Conservation (phyloP, 2,329 filamentous ascomycete genomes). For the Arthrobotrys sphaeroides region DNA sequence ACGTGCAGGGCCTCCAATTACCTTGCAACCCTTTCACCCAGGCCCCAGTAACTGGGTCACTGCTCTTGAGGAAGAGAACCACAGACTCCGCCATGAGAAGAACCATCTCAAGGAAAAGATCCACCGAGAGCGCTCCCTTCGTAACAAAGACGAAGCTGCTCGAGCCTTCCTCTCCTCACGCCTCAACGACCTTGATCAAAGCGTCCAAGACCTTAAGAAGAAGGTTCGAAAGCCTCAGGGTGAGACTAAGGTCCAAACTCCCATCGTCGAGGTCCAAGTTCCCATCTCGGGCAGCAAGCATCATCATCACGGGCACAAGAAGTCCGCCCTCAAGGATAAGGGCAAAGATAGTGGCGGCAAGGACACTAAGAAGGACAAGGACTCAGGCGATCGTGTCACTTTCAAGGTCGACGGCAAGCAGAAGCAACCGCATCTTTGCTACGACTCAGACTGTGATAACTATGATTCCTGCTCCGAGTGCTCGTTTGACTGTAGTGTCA, state of each 20-base stretch:
- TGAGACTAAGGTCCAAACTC: neutral
- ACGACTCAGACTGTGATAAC: conserved; percentile 34
- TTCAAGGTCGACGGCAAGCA: conserved; percentile 25
- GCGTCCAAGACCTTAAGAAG: conserved; percentile 38
- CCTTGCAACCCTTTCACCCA: conserved; percentile 12
- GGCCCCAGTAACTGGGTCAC: neutral
- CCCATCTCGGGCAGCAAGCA: conserved; percentile 1
- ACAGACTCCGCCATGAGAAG: conserved; percentile 29
- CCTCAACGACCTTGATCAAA: conserved; percentile 21
- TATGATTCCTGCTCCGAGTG: conserved; percentile 52
- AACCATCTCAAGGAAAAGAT: conserved; percentile 28
- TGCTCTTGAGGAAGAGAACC: conserved; percentile 26
- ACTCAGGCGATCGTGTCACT: neutral
- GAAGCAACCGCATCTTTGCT: conserved; percentile 30
- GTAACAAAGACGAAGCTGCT: neutral
- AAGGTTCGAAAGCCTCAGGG: neutral
- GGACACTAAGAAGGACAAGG: neutral
- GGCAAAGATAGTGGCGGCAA: too few relatives aligned
- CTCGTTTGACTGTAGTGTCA: conserved; percentile 30
- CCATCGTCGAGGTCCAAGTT: conserved; percentile 27
- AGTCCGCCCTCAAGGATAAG: neutral
- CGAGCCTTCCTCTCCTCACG: neutral
- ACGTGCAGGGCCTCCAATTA: conserved; percentile 27
- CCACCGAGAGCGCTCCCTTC: conserved; percentile 11
- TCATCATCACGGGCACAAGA: conserved; percentile 10